Conservation (phyloP, 768 basidiomycete species). For the Lactarius deliciosus region DNA sequence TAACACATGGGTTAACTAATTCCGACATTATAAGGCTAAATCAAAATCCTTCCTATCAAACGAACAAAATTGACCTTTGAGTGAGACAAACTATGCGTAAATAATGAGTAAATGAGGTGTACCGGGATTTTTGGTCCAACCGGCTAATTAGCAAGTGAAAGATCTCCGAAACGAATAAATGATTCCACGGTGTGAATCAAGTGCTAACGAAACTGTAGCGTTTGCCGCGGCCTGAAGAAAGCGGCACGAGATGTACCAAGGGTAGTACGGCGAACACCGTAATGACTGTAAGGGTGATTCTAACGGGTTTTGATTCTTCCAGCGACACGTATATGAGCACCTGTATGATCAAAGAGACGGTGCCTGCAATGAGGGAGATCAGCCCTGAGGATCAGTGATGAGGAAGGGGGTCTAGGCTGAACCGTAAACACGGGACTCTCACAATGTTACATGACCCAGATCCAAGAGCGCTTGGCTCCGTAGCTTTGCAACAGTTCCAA, state of each 20-base stretch:
- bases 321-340: slow-evolving; percentile 20
- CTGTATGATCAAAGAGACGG: slow-evolving; percentile 4
- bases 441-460: slow-evolving; percentile 27
- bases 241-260: slow-evolving; percentile 13
- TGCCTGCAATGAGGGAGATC: slow-evolving; percentile 10
- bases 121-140: too few relatives aligned
- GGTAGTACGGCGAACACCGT: slow-evolving; percentile 10
- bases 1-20: too few relatives aligned
- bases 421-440: background rate
- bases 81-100: too few relatives aligned
- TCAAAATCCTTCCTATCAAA: too few relatives aligned
- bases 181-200: background rate
- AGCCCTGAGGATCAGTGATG: slow-evolving; percentile 10
- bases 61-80: too few relatives aligned
- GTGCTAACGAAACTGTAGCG: background rate
- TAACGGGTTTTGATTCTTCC: slow-evolving; percentile 15
- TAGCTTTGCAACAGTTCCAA: slow-evolving; percentile 11
- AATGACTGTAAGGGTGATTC: slow-evolving; percentile 18
- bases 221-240: background rate
- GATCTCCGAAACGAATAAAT: background rate
- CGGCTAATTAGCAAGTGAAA: too few relatives aligned
- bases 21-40: too few relatives aligned
- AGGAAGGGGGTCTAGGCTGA: background rate
- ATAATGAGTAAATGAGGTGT: too few relatives aligned
- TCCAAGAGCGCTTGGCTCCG: slow-evolving; percentile 17